Conservation (phyloP, 1,139 yeast species). For the Meyerozyma guilliermondii region DNA sequence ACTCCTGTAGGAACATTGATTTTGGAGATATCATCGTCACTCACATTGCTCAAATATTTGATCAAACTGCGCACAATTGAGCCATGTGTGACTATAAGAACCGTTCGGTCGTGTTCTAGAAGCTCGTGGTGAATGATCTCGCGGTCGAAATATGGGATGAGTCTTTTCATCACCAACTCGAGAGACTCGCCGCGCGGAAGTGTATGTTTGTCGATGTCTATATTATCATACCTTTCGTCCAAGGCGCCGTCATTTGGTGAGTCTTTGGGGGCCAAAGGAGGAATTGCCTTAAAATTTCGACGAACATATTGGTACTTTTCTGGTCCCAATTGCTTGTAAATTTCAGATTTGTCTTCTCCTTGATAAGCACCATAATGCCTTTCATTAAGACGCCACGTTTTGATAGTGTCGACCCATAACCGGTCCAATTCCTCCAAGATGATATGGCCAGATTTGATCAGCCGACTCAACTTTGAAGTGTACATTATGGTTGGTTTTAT, state of each 20-base stretch:
- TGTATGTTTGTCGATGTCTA: conserved; percentile 16
- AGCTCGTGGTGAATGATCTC: conserved; percentile 29
- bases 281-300: conserved; percentile 63
- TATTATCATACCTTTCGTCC: conserved; percentile 41
- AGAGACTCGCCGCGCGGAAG: conserved; percentile 70
- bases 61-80: conserved; percentile 66
- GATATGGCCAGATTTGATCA: conserved; percentile 61
- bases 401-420: conserved; percentile 43
- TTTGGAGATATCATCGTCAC: conserved; percentile 58
- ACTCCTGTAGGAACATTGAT: conserved; percentile 77
- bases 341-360: conserved; percentile 57
- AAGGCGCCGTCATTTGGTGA: conserved; percentile 26
- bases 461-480: conserved; percentile 62
- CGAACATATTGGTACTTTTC: conserved; percentile 62
- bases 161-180: conserved; percentile 56
- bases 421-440: conserved; percentile 44
- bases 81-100: conserved; percentile 71
- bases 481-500: conserved; percentile 52
- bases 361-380: conserved; percentile 77
- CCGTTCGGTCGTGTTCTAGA: conserved; percentile 36
- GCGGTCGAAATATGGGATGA: conserved; percentile 48
- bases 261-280: conserved; percentile 41
- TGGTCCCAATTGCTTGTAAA: conserved; percentile 49
- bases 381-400: conserved; percentile 72
- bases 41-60: conserved; percentile 51